Base-by-base conservation (phyloP, 768 basidiomycete species). In the Paxillus ammoniavirescens region DNA sequence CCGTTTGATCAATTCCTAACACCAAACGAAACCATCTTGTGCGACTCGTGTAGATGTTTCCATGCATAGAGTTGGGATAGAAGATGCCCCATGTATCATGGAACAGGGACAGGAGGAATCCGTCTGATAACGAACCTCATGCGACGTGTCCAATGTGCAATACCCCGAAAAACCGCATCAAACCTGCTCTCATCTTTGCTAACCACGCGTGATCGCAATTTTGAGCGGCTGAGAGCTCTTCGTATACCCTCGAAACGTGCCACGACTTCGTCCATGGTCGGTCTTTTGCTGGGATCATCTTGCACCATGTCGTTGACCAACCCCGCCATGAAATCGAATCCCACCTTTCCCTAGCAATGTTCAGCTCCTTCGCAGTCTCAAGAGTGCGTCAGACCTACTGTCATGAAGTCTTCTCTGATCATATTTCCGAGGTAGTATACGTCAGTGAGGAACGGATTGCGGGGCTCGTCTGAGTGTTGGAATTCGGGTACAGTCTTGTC, bases 401-500 rank as follows among this genome's bases (percentile, higher is more conserved):
- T 40, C 35, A 71, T 15, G 46, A 77, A 72, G 31, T 72, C 58
- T 33, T 47, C 49, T n/a, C 61, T 57, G 47, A 77, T 63, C 15
- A 70, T 36, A 51, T 78, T 78, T 0, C 76, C 77, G 0, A 78
- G 53, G 47, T 72, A 72, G 52, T 76, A 80, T 4, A 80, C 65
- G 35, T 80, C 78, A 0, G 71, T 72, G 0, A 71, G 64, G 47
- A 78, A 80, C 0, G 76, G 75, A 53, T 80, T 58, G 15, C 65
- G 62, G 0, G 62, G 67, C 2, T 57, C n/a, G 4, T 52, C 23
- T 1, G 50, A 59, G 4, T 61, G 60, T 17, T 68, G 61, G 47
- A 69, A 72, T 47, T 78, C 77, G 1, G 78, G 77, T 0, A 70
- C 72, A 2, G 73, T 64, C 53, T 69, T 71, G 59, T 82, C 78